Base-by-base conservation (phyloP, 2,329 filamentous ascomycete species). In the Alternaria burnsii region DNA sequence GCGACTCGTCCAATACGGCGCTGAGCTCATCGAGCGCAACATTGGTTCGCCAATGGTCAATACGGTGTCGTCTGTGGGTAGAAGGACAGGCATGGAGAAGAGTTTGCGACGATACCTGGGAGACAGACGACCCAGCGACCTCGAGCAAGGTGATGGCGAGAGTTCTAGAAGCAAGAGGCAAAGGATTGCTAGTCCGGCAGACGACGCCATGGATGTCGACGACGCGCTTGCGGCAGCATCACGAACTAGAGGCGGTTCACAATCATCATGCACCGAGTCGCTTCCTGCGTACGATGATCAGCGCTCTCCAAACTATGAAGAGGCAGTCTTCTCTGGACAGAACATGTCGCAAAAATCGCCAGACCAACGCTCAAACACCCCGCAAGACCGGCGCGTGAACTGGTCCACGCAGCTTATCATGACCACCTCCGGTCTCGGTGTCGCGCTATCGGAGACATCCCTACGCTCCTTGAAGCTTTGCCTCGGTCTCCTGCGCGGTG, bases 391-490 rank as follows among this genome's bases (percentile, higher is more conserved):
- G 44, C 75, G 79, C 26, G 84, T 72, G 11, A 85, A 83, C 41
- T 96, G 93, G 93, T 92, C 91, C 62, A 92, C 91, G 11, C 89
- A 93, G 14, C 83, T 97, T 18, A 91, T 97, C 67, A 91, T 97
- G 76, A 94, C 92, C 5, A 97, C 94, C 0, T 97, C 93, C 0
- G 94, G 93, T 0, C 85, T 98, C 1, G 93, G 93, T 65, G 90
- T 97, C 16, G 93, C 95, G 1, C 93, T 99, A 86, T 96, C 91
- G 71, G 91, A 96, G 18, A 91, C 95, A 72, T 97, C 92, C 22
- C 82, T 97, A 9, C 87, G 89, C 52, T 95, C 91, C 62, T 82
- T 99, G 42, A 93, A 92, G 70, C 94, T 93, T 71, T 97, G 94
- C 65, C 82, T 98, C 2, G 86, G 86, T 24, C 91, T 93, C 85